Percentiles rank a stretch among this genome's conserved stretches.
These are phyloP conservation scores for Plasmopara halstedii DNA, from an alignment of 352 stramenopile species.

Conservation along the genomic window DNA sequence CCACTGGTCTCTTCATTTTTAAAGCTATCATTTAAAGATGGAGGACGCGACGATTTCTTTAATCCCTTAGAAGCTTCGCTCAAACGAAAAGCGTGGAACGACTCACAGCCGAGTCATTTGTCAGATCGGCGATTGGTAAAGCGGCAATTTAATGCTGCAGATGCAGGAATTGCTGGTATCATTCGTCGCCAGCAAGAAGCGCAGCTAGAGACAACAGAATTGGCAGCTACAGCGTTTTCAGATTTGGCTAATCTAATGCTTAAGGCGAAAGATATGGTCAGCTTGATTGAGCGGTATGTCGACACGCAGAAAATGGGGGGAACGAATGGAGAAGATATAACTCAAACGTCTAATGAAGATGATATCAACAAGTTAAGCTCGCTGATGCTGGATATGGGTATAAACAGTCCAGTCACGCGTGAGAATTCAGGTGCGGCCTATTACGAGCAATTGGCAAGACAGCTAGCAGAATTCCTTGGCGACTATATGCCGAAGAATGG, in stretches of 20 bases:
- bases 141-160: constrained; percentile 65
- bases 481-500: constrained; percentile 81
- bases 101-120: constrained; percentile 69
- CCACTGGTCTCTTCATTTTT: constrained; percentile 51
- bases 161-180: constrained; percentile 78
- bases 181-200: constrained; percentile 68
- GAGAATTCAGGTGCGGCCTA: constrained; percentile 85
- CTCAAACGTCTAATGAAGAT: constrained; percentile 26
- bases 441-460: constrained; percentile 85
- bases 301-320: constrained; percentile 63
- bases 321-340: constrained; percentile 8
- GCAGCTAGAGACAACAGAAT: constrained; percentile 72
- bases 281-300: constrained; percentile 88
- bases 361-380: constrained; percentile 76
- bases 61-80: constrained; percentile 60
- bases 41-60: constrained; percentile 79
- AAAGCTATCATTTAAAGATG: constrained; percentile 85
- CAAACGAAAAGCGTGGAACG: constrained; percentile 62
- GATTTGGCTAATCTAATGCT: constrained; percentile 88
- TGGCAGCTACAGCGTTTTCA: constrained; percentile 79
- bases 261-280: constrained; percentile 88
- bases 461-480: constrained; percentile 85
- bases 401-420: constrained; percentile 88
- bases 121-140: constrained; percentile 68
- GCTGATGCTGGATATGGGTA: constrained; percentile 90